Evolutionary conservation across 257 asterid species (phyloP), one percentile per base, ranked within the genome.

Genomic region (Agastache rugosa): DNA sequence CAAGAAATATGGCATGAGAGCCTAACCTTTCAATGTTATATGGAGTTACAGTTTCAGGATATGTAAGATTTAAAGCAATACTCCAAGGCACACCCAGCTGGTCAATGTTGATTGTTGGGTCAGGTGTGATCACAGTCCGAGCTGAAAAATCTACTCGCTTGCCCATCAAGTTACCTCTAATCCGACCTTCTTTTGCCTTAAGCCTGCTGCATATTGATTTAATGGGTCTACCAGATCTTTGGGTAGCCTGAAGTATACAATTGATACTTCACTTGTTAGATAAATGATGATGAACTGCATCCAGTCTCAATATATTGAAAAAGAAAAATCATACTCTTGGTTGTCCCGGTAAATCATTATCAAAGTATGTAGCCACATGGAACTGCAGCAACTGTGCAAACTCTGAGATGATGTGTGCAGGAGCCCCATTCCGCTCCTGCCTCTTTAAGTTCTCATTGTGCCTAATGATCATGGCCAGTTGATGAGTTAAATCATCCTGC

Each of bases 401-500:
- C 84, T 95, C 99, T 42, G 98, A 90, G 77, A 95, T 95, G 69
- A 95, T 92, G 82, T 95, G 99, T 29, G 99, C 97, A 20, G 99
- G 98, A 53, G 99, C 98, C 68, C 99, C 99, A 75, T 95, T 95
- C 55, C 97, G 84, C 78, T 95, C 99, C 82, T 95, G 99, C 85
- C 86, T 85, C 93, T 93, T 95, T 81, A 95, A 80, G 79, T 92
- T 95, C 77, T 95, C 99, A 72, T 95, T 95, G 85, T 95, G 99
- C 78, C 99, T 85, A 56, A 95, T 91, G 71, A 95, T 83, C 98
- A 95, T 95, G 3, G 99, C 99, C 80, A 95, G 89, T 74, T 95
- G 99, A 89, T 95, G 99, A 55, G 99, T 95, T 71, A 95, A 88
- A 82, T 95, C 99, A 78, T 95, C 99, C 99, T 95, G 94, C 90